phyloP scores from a whole-genome alignment of 2,329 filamentous ascomycete species.

The Aspergillus quadricinctus region DNA sequence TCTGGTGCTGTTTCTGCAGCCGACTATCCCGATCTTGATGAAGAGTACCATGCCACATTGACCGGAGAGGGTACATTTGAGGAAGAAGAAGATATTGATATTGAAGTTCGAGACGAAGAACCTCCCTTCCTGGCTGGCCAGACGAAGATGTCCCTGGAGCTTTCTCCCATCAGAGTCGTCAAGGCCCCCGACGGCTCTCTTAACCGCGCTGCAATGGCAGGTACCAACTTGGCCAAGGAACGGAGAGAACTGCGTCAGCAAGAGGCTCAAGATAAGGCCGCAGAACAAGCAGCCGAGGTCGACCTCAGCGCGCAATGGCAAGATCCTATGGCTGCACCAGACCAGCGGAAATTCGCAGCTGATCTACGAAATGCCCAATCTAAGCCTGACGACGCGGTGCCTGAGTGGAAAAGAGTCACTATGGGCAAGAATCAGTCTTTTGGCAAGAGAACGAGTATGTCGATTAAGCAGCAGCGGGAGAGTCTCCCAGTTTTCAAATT shows the following conservation, averaged over 20 bases:
- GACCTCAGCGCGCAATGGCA: conserved; percentile 91
- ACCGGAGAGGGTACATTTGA: conserved; percentile 84
- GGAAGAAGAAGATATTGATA: conserved; percentile 93
- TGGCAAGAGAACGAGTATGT: conserved; percentile 82
- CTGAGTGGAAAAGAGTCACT: conserved; percentile 88
- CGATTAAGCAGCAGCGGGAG: conserved; percentile 92
- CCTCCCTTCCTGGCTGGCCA: conserved; percentile 94
- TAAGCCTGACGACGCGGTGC: conserved; percentile 63
- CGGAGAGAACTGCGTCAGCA: conserved; percentile 83
- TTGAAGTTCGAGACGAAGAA: conserved; percentile 93
- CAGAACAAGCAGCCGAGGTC: conserved; percentile 70
- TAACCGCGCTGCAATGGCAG: conserved; percentile 93
- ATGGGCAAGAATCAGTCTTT: conserved; percentile 74
- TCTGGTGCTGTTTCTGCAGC: conserved; percentile 89
- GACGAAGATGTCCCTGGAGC: conserved; percentile 90
- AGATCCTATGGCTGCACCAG: conserved; percentile 86
- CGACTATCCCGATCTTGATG: conserved; percentile 90
- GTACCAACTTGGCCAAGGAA: conserved; percentile 82
- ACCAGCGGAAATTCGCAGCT: conserved; percentile 81
- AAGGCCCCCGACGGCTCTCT: conserved; percentile 98
- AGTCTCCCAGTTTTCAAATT: conserved; percentile 86
- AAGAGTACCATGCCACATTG: conserved; percentile 85
- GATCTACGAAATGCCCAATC: conserved; percentile 67
- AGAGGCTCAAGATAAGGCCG: conserved; percentile 73
- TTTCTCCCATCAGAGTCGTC: conserved; percentile 92